These are phyloP conservation scores for Linderina pennispora DNA, from an alignment of 192 early-diverging fungal species.

Conservation along the genomic window DNA sequence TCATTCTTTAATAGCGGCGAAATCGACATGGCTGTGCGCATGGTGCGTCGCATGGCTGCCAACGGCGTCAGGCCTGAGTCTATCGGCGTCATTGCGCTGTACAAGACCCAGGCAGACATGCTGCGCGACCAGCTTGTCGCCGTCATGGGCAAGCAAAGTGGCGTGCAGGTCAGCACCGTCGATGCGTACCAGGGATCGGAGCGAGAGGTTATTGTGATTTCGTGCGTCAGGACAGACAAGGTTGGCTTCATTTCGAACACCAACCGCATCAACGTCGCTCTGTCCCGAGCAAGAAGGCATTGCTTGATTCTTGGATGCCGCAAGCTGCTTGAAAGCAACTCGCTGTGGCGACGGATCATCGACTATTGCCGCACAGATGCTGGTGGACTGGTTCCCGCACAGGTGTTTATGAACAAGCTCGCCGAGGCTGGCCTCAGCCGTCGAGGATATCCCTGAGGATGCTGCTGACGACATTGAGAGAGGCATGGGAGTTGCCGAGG, in stretches of 20 bases:
- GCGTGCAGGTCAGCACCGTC: constrained; percentile 49
- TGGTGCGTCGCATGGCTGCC: constrained; percentile 15
- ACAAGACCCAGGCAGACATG: constrained; percentile 40
- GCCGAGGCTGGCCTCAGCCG: constrained; percentile 4
- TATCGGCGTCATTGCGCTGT: constrained; percentile 45
- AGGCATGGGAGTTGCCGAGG: too few relatives aligned
- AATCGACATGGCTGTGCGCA: constrained; percentile 28
- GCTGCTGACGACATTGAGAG: not conserved
- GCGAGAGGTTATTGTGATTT: constrained; percentile 48
- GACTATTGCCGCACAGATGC: constrained; percentile 17
- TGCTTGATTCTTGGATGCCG: constrained; percentile 28
- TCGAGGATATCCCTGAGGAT: not conserved
- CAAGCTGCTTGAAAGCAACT: constrained; percentile 27
- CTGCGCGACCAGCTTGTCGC: constrained; percentile 20
- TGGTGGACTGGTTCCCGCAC: constrained; percentile 12
- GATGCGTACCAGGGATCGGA: constrained; percentile 56
- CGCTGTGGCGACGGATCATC: constrained; percentile 39
- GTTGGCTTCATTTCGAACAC: constrained; percentile 48
- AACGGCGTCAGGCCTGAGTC: constrained; percentile 17
- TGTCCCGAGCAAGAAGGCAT: constrained; percentile 47
- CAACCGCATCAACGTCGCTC: constrained; percentile 49
- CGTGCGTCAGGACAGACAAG: constrained; percentile 43
- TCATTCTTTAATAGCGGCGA: constrained; percentile 46
- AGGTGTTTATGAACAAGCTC: constrained; percentile 29
- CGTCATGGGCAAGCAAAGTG: constrained; percentile 6